Evolutionary conservation across 2,329 filamentous ascomycete species (phyloP), one percentile per base, ranked within the genome.

Genomic region (Magnaporthiopsis incrustans): DNA sequence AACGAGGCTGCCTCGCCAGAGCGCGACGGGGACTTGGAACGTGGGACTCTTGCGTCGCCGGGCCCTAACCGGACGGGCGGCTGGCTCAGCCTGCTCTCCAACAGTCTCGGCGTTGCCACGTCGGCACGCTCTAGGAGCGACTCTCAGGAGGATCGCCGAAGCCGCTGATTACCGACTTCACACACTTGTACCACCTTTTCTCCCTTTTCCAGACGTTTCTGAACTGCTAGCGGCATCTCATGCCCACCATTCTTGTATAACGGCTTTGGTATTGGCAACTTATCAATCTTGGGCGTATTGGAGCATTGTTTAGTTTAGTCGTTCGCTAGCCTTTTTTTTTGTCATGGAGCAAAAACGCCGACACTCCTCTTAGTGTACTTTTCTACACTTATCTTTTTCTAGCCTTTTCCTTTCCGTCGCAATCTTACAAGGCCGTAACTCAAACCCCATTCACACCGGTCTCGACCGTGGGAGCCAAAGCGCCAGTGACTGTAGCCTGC

Each of bases 1-100:
- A 63, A 32, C 32, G 35, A 53, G 56, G 27, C 61, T n/a, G 25
- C 50, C 18, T 64, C 63, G 14, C 59, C 63, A 22, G 26, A 59
- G 26, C 32, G 57, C 15, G 59, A 61, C 14, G 6, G 11, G 2
- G 63, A 64, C 53, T 18, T 64, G 27, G 63, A 64, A 30, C 59
- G 59, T 4, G 63, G 63, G 12, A 30, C 57, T 32, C 33, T 30
- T 6, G 33, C 32, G 27, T 25, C 30, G 11, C 32, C 59, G 11
- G 44, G 32, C n/a, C 32, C 62, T 4, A 61, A 26, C 30, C 30
- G 59, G 18, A 11, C 38, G 8, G 32, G 35, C 18, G 30, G 50
- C 15, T 64, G 59, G 59, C 59, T 64, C n/a, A 44, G 56, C n/a
- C 11, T 56, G 8, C 30, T 64, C 8, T 64, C 59, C 6, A 61